Conservation (phyloP, 179 eudicot species). For the Patellifolia procumbens region DNA sequence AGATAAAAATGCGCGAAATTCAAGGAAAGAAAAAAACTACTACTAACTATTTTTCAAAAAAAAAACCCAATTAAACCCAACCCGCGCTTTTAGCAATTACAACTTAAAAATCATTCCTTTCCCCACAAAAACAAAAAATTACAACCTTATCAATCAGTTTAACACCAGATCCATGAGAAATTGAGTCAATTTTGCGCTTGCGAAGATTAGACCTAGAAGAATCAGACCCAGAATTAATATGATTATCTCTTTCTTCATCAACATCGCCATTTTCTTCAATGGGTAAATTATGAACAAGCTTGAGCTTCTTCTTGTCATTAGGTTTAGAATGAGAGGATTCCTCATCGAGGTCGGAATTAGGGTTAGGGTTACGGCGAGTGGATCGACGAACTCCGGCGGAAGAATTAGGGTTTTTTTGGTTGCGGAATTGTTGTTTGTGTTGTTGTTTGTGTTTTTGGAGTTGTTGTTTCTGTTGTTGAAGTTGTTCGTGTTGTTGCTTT, state of each 20-base stretch:
- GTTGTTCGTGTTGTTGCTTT: constrained; percentile 28
- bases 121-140: background rate
- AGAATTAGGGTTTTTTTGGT: constrained; percentile 29
- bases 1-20: constrained; percentile 43
- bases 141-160: constrained; percentile 32
- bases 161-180: constrained; percentile 43
- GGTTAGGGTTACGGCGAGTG: constrained; percentile 50
- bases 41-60: constrained; percentile 24
- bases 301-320: constrained; percentile 32
- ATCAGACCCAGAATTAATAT: constrained; percentile 32
- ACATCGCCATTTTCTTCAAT: constrained; percentile 2
- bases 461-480: background rate
- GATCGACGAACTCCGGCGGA: constrained; percentile 36
- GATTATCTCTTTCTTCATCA: background rate
- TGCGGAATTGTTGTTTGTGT: constrained; percentile 11
- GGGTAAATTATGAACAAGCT: constrained; percentile 26
- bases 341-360: constrained; percentile 37
- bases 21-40: constrained; percentile 30
- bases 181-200: constrained; percentile 43
- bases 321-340: constrained; percentile 10
- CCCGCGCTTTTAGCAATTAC: background rate
- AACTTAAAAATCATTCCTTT: background rate
- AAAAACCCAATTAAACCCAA: constrained; percentile 18
- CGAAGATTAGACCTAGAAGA: constrained; percentile 13
- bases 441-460: constrained; percentile 19